Evolutionary conservation across 805 yeast species (phyloP), one percentile per base, ranked within the genome.

Genomic region (Maudiozyma bulderi): DNA sequence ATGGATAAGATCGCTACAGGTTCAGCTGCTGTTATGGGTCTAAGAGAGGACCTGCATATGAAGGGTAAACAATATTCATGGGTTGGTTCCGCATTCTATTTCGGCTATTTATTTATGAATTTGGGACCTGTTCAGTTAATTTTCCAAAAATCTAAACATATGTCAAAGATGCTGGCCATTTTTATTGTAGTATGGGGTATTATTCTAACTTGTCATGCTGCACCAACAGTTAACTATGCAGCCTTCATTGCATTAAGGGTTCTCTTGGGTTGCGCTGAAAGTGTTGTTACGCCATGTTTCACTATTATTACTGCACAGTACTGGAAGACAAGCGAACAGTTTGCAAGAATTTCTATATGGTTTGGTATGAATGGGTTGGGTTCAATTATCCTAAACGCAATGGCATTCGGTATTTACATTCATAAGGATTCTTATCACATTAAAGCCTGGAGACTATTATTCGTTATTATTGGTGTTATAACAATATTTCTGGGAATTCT

Each of bases 151-250:
- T 74, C 79, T 46, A 84, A 82, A 3, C 51, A 58, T 40, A 70
- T 83, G 53, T 73, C 80, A 5, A 78, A 76, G 54, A 64, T 78
- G 4, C 69, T 75, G 3, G 67, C 77, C 8, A 52, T 62, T 1
- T 73, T 74, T 51, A 73, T 82, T 39, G 57, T 80, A n/a, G 41
- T 76, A 0, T 84, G 90, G 89, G 88, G 88, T 26, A 56, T 61
- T 32, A 61, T 80, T n/a, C 63, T 80, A 35, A 69, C 76, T 37
- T 66, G 78, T n/a, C 78, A 76, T 52, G 73, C 84, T 1, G 50
- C 46, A n/a, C 74, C 81, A 2, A 59, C 70, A 39, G 52, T 60
- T n/a, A 65, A 59, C 33, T 77, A 70, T 52, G 66, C 74, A 8
- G 74, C 79, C 0, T 70, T 77, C 46, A 54, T 77, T 30, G 69